Conservation (phyloP, 176 grass and related monocot species). For the Cymbopogon citratus region DNA sequence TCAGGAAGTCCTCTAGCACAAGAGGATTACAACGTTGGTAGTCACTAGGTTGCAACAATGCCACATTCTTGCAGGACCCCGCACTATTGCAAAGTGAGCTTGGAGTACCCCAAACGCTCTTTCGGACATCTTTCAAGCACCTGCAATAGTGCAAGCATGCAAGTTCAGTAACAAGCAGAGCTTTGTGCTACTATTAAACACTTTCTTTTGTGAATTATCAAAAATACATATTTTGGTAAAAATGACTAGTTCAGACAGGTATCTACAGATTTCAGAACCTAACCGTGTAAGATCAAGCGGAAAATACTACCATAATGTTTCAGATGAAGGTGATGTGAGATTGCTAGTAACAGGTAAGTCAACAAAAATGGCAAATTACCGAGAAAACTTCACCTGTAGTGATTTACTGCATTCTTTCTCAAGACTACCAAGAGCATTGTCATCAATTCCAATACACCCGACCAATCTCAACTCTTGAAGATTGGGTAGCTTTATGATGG, state of each 20-base stretch:
- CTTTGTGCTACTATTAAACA: not conserved
- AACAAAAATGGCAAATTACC: not conserved
- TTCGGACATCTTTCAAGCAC: too few species aligned
- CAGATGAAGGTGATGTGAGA: not conserved
- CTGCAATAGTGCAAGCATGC: conserved; percentile 32
- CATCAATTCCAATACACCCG: conserved; percentile 65
- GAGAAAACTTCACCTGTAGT: conserved; percentile 59
- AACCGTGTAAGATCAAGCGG: too few species aligned
- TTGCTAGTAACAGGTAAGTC: not conserved
- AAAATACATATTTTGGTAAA: not conserved
- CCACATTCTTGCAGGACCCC: too few species aligned
- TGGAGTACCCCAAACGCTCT: too few species aligned
- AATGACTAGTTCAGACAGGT: not conserved
- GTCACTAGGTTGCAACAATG: too few species aligned
- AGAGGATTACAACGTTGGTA: too few species aligned
- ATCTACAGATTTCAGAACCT: not conserved
- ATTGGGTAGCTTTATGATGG: conserved; percentile 55
- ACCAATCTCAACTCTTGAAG: conserved; percentile 56
- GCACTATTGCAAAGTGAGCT: too few species aligned
- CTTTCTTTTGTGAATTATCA: not conserved
- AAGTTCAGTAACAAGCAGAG: not conserved
- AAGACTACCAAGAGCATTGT: conserved; percentile 42
- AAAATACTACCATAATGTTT: too few species aligned
- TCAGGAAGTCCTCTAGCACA: too few species aligned
- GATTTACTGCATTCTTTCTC: conserved; percentile 63